These are phyloP conservation scores for Lentinula raphanica DNA, from an alignment of 768 basidiomycete genomes.

Conservation along the genomic window DNA sequence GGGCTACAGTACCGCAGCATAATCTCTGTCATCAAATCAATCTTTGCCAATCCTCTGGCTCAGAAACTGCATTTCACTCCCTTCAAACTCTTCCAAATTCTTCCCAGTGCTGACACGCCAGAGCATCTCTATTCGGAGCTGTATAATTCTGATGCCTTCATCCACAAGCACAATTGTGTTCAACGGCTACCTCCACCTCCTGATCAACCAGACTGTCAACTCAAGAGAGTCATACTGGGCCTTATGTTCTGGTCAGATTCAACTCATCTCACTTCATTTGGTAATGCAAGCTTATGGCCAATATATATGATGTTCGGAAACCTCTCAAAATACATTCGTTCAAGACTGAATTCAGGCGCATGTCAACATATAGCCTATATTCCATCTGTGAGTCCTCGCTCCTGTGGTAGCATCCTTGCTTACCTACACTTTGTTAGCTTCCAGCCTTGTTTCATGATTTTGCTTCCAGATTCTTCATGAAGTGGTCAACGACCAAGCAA, in stretches of 20 bases:
- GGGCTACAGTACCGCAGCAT: constrained; percentile 22
- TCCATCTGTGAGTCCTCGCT: too few species aligned
- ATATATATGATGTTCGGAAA: constrained; percentile 34
- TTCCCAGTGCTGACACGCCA: background rate
- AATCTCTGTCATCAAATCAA: constrained; percentile 18
- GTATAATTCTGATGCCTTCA: constrained; percentile 17
- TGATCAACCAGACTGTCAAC: constrained; percentile 8
- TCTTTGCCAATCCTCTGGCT: constrained; percentile 14
- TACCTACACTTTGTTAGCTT: too few species aligned
- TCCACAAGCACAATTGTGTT: constrained; percentile 14
- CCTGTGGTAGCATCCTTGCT: too few species aligned
- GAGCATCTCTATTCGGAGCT: constrained; percentile 14
- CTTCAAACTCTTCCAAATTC: constrained; percentile 18
- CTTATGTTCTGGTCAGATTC: constrained; percentile 30
- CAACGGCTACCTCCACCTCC: constrained; percentile 13
- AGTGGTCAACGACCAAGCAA: constrained; percentile 5
- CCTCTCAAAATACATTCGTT: constrained; percentile 30
- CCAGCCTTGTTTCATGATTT: constrained; percentile 24
- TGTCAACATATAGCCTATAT: too few species aligned
- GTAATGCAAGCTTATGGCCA: constrained; percentile 32
- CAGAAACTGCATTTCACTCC: constrained; percentile 19
- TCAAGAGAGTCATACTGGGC: constrained; percentile 21
- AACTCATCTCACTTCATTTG: constrained; percentile 31
- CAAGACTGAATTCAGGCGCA: constrained; percentile 20
- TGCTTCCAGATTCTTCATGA: constrained; percentile 6